These are phyloP conservation scores for Oryza officinalis DNA, from an alignment of 176 grass and related monocot species.

Conservation along the genomic window DNA sequence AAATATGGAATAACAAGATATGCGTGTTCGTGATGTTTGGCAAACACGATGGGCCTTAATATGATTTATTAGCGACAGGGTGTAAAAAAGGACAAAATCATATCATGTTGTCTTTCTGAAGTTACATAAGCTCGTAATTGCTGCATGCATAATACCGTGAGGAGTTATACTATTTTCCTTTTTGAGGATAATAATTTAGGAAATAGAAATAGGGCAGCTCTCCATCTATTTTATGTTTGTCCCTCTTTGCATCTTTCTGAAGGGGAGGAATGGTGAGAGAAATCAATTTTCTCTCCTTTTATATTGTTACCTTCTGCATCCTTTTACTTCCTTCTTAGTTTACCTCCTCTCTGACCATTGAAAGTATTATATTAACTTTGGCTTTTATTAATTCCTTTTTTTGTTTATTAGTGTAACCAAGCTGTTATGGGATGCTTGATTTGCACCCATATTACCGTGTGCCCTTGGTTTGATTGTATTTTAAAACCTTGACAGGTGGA, in stretches of 20 bases:
- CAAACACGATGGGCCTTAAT: neutral
- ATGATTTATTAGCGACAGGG: slow-evolving; percentile 5
- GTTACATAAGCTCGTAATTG: slow-evolving; percentile 1
- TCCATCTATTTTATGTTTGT: neutral
- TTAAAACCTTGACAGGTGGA: slow-evolving; percentile 68
- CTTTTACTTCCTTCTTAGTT: slow-evolving; percentile 3
- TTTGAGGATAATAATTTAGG: neutral
- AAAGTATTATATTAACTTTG: neutral
- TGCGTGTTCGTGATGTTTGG: neutral
- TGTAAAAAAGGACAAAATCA: slow-evolving; percentile 6
- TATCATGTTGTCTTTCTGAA: neutral
- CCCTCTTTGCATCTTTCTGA: neutral
- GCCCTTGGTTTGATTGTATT: slow-evolving; percentile 16
- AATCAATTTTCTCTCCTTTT: neutral
- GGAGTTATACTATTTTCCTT: neutral
- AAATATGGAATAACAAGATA: neutral
- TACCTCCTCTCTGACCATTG: neutral
- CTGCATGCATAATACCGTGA: neutral
- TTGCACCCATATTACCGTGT: slow-evolving; percentile 6
- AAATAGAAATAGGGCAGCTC: neutral
- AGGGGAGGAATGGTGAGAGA: neutral
- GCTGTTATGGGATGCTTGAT: slow-evolving; percentile 17
- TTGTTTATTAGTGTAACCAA: slow-evolving; percentile 9
- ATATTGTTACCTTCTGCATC: neutral
- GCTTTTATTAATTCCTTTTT: slow-evolving; percentile 29